Evolutionary conservation across 768 basidiomycete species (phyloP), one percentile per base, ranked within the genome.

Genomic region (Rhizopogon vulgaris): DNA sequence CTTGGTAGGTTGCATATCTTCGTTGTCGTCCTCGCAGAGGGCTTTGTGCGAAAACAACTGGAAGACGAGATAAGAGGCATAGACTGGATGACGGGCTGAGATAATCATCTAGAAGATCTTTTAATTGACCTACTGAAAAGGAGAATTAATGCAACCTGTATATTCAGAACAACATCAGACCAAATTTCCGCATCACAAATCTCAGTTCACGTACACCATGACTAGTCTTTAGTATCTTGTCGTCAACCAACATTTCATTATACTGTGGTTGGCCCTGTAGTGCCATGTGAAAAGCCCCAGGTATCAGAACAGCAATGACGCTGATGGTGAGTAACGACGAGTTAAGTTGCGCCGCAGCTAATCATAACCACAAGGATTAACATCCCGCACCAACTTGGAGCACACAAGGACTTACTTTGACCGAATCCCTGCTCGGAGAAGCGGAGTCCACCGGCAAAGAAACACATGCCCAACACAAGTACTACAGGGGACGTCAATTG

Each of bases 401-500:
- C 6, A 48, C 48, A 3, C 28, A 34, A 48, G 10, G 24, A 67
- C 82, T 48, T 58, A 90, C 88, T 83, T 3, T 74, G 64, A 55
- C 87, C 83, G 56, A 90, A 90, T 1, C 79, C 85, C 65, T 91
- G 90, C 60, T 91, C 87, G 3, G 85, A 82, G 58, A 84, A 91
- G 15, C 79, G 77, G 55, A 83, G 60, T 0, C 89, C 89, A 17
- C 90, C 89, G 0, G 88, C 90, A 55, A 92, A 86, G 69, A 91
- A 89, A 60, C 87, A 89, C 67, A 92, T 80, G n/a, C 90, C 90
- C 11, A 92, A 77, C 15, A 93, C 88, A 36, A 94, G 79, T 2
- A 94, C 88, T 90, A 48, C 18, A 17, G 48, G n/a, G 36, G 37
- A 47, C 52, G 49, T 39, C 17, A 48, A 45, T 32, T 45, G 3